Percentiles rank a stretch among this genome's conserved stretches.
These are phyloP conservation scores for Simmondsia chinensis DNA, from an alignment of 148 eudicot genomes.

Conservation along the genomic window DNA sequence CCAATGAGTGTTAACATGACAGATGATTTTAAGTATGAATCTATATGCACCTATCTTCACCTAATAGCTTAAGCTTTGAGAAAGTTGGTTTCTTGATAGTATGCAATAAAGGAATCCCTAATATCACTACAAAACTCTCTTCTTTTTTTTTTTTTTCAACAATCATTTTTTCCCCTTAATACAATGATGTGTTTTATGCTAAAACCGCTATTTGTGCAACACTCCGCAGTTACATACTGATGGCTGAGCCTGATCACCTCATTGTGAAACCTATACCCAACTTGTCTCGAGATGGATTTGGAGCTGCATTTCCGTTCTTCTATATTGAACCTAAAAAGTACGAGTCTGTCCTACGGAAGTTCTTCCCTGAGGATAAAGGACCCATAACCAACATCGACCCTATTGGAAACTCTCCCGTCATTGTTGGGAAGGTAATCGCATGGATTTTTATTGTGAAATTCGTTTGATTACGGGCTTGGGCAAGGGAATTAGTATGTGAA, in stretches of 20 bases:
- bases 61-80: no score
- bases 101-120: no score
- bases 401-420: conserved; percentile 94
- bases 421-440: conserved; percentile 77
- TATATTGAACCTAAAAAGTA: conserved; percentile 93
- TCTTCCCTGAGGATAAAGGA: conserved; percentile 72
- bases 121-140: background rate
- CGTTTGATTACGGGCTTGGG: no score
- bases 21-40: no score
- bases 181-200: background rate
- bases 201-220: conserved; percentile 5
- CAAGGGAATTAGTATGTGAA: no score
- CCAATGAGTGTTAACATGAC: no score
- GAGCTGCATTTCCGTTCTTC: conserved; percentile 98
- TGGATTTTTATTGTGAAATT: no score
- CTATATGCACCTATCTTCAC: no score
- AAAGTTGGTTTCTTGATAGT: no score
- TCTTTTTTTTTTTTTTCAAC: background rate
- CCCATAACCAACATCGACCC: conserved; percentile 83
- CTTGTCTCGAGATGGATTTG: conserved; percentile 66
- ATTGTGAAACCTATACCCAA: conserved; percentile 96
- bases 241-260: conserved; percentile 98
- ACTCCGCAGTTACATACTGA: conserved; percentile 77
- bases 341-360: conserved; percentile 67
- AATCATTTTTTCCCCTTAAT: no score